Base-by-base conservation (phyloP, 2,329 filamentous ascomycete species). In the Fusarium sp. region DNA sequence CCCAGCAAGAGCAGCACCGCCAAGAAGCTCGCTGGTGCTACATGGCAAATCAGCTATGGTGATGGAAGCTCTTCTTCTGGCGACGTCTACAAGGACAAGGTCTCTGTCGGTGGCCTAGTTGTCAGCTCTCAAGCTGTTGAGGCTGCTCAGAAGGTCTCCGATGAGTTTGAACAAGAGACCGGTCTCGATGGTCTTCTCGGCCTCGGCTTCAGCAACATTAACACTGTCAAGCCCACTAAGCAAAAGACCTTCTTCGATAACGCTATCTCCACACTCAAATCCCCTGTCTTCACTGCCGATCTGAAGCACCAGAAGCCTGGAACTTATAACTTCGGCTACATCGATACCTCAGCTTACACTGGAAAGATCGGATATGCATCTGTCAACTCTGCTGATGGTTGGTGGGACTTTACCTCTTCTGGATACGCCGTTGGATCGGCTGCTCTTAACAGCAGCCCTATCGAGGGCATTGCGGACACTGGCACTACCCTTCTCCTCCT, bases 241-340 rank as follows among this genome's bases (percentile, higher is more conserved):
- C 82, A 84, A 55, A 80, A 78, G 52, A 85, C 82, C 0, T 85
- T 84, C 48, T 81, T 81, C 48, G 80, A 78, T n/a, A 82, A 75
- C 28, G 74, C 75, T 28, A 51, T 57, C 18, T 34, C 59, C 0
- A 59, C 51, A n/a, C 67, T 78, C 4, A 52, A 63, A 10, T 28
- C 53, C 1, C 56, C 65, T 2, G 80, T 95, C 40, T 92, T 95
- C 80, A 92, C 91, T 0, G 91, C 90, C 24, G 86, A 91, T 63
- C 83, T 95, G 44, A 87, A 88, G 74, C 84, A 87, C 68, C 83
- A 73, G 38, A 66, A 72, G 14, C 68, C 77, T 4, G 92, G 92
- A 45, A 85, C 86, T 31, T 95, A 93, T 80, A 90, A 93, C 75
- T 95, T 95, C 73, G 92, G 92, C 63, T 85, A 79, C 71, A 89